These are phyloP conservation scores for Salvia miltiorrhiza DNA, from an alignment of 257 asterid genomes.

Conservation along the genomic window DNA sequence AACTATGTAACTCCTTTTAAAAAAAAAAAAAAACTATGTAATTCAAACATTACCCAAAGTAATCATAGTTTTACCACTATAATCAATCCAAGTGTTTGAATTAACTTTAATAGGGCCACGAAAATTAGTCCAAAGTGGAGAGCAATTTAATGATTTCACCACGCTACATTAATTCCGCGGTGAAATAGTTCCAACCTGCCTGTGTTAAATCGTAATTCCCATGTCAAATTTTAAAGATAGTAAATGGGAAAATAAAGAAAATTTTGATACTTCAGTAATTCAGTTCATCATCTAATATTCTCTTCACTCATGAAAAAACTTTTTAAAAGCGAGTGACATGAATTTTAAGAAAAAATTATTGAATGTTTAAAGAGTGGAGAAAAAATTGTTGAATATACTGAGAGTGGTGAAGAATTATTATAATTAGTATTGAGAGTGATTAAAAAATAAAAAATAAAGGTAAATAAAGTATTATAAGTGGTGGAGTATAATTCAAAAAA, in stretches of 20 bases:
- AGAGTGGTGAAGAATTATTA: too few species aligned
- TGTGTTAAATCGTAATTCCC: slow-evolving; percentile 14
- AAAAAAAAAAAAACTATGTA: too few species aligned
- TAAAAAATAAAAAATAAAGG: too few species aligned
- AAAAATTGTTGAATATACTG: too few species aligned
- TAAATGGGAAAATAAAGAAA: neutral
- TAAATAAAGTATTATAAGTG: too few species aligned
- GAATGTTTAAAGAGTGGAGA: too few species aligned
- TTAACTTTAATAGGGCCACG: neutral
- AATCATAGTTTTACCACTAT: neutral
- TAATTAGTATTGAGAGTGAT: too few species aligned
- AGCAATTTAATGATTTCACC: slow-evolving; percentile 28
- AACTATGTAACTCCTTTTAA: too few species aligned
- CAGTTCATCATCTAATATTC: neutral
- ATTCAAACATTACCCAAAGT: neutral
- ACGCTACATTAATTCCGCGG: slow-evolving; percentile 21
- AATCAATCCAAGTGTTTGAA: slow-evolving; percentile 14
- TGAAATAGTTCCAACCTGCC: slow-evolving; percentile 1
- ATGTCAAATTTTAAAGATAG: neutral
- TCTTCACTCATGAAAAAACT: too few species aligned
- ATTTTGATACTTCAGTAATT: neutral
- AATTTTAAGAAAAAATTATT: too few species aligned
- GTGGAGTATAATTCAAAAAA: too few species aligned
- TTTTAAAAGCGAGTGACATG: too few species aligned
- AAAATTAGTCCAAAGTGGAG: slow-evolving; percentile 28